Evolutionary conservation across 2,329 filamentous ascomycete genomes (phyloP).

Genomic region (Pyricularia pennisetigena): DNA sequence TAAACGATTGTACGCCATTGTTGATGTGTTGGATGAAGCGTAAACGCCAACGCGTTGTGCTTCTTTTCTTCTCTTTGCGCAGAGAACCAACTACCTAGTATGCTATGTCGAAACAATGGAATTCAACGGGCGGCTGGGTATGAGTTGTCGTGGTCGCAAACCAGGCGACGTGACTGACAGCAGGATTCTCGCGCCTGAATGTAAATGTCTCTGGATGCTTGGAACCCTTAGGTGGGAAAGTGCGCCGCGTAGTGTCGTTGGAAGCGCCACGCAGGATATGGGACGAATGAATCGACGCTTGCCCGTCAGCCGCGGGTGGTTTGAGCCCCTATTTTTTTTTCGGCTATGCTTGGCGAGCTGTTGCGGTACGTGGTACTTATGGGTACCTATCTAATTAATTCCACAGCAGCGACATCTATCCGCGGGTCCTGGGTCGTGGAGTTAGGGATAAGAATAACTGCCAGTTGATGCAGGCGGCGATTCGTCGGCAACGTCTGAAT

Average conservation of each 20-base stretch:
- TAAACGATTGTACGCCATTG: slow-evolving; percentile 66
- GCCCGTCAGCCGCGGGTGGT: neutral
- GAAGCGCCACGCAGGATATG: slow-evolving; percentile 5
- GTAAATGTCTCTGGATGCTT: neutral
- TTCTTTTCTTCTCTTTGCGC: neutral
- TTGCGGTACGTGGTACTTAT: neutral
- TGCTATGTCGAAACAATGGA: neutral
- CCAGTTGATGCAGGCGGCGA: neutral
- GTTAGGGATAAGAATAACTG: neutral
- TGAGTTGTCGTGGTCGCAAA: neutral
- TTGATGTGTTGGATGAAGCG: neutral
- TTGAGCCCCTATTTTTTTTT: slow-evolving; percentile 5
- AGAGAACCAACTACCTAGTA: neutral
- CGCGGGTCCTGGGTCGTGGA: neutral
- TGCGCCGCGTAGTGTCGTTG: neutral
- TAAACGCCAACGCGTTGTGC: neutral
- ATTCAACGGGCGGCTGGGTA: neutral
- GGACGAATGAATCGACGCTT: slow-evolving; percentile 6
- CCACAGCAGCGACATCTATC: neutral
- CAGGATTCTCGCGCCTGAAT: neutral
- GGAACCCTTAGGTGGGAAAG: neutral
- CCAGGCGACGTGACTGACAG: neutral
- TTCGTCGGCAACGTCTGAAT: neutral
- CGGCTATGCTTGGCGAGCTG: neutral
- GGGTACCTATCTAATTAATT: neutral